A percentile compares a stretch with the other conserved stretches of the same genome.
These are phyloP conservation scores for Mycosarcoma mackinlayi DNA, from an alignment of 1,284 basidiomycete species.

Conservation along the genomic window DNA sequence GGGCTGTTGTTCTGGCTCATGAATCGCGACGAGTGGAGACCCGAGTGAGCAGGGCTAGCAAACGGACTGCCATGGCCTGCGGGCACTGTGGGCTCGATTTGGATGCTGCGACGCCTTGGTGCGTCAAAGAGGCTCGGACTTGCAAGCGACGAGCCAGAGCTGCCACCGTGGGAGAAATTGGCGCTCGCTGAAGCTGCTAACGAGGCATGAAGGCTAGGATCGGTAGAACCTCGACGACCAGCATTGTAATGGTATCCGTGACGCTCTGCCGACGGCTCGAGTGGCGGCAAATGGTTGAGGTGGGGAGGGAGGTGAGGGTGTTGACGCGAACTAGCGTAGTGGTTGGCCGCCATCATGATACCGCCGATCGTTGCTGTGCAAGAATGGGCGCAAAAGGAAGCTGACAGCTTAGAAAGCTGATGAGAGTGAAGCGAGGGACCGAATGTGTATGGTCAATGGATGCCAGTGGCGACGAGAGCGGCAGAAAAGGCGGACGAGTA, in stretches of 20 bases:
- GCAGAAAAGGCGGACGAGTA: no score
- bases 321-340: constrained; percentile 45
- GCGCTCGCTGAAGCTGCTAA: constrained; percentile 50
- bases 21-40: constrained; percentile 39
- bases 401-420: not conserved
- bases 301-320: constrained; percentile 49
- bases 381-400: not conserved
- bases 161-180: constrained; percentile 31
- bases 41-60: constrained; percentile 38
- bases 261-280: constrained; percentile 50
- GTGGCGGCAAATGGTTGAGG: constrained; percentile 48
- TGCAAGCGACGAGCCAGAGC: constrained; percentile 37
- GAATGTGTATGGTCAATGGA: no score
- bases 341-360: constrained; percentile 52
- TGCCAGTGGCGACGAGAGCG: no score
- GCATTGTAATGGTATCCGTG: constrained; percentile 33
- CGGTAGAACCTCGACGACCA: constrained; percentile 48
- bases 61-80: constrained; percentile 39
- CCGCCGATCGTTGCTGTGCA: not conserved
- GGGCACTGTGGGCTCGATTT: constrained; percentile 51
- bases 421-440: no score
- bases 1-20: constrained; percentile 53
- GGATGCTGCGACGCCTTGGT: constrained; percentile 45
- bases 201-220: constrained; percentile 53
- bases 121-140: constrained; percentile 45